Evolutionary conservation across 169 alveolate genomes (phyloP).

Genomic region (Cryptosporidium andersoni): DNA sequence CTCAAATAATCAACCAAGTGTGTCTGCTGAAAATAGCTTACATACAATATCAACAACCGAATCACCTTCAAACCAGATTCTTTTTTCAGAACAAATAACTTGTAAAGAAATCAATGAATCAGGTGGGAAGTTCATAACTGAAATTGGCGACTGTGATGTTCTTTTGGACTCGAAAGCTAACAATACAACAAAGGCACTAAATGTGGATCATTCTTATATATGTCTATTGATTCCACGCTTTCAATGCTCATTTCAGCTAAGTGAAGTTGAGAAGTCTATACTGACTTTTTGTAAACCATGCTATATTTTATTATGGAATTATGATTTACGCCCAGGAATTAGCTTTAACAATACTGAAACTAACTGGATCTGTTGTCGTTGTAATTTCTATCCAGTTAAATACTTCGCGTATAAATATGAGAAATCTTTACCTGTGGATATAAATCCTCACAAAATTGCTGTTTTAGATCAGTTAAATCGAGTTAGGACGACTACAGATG

Average conservation of each 20-base stretch:
- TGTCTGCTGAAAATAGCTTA: neutral
- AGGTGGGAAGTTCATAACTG: constrained; percentile 1
- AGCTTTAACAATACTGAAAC: constrained; percentile 59
- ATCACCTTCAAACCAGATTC: neutral
- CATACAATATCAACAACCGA: neutral
- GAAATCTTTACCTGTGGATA: constrained; percentile 30
- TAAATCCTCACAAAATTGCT: constrained; percentile 43
- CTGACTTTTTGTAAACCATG: constrained; percentile 46
- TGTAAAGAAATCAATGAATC: neutral
- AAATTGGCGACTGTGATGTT: constrained; percentile 53
- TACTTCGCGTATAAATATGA: constrained; percentile 49
- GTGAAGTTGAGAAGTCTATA: neutral
- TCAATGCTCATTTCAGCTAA: constrained; percentile 24
- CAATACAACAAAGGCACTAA: neutral
- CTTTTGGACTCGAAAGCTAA: constrained; percentile 5
- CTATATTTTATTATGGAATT: constrained; percentile 57
- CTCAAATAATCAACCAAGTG: too few species aligned
- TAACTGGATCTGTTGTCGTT: constrained; percentile 50
- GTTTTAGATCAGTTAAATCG: constrained; percentile 63
- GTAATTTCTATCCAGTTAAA: constrained; percentile 24
- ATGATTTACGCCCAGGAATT: constrained; percentile 1
- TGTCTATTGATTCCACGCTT: constrained; percentile 55
- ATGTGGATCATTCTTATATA: neutral
- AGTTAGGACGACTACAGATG: constrained; percentile 45
- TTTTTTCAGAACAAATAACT: neutral